These are phyloP conservation scores for Boletales sp. DNA, from an alignment of 768 basidiomycete species.

Conservation along the genomic window DNA sequence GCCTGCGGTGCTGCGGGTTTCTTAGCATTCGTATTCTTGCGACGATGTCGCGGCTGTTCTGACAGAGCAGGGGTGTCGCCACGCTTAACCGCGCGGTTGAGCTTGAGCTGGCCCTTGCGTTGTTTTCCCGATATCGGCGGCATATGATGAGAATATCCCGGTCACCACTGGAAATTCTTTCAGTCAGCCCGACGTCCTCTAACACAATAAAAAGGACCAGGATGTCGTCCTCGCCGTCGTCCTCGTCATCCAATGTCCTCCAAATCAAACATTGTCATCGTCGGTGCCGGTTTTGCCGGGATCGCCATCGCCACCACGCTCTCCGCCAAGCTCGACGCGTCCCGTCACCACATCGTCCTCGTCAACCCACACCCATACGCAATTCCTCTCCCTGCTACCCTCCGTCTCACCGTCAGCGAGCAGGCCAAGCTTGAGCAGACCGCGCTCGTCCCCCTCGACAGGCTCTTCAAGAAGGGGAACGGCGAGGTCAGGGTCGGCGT, in stretches of 20 bases:
- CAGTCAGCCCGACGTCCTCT: no score
- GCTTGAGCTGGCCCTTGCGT: conserved; percentile 68
- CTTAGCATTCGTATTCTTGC: no score
- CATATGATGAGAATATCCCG: conserved; percentile 8
- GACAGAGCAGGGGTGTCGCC: conserved; percentile 54
- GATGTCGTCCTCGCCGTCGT: background rate
- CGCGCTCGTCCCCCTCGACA: conserved; percentile 50
- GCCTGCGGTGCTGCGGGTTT: conserved; percentile 18
- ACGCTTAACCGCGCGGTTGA: conserved; percentile 82
- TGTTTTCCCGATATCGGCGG: conserved; percentile 51
- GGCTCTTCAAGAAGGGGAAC: conserved; percentile 44
- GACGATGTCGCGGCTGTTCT: conserved; percentile 1
- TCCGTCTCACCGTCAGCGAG: conserved; percentile 48
- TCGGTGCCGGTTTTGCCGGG: conserved; percentile 54
- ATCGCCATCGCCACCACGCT: conserved; percentile 43
- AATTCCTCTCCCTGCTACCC: conserved; percentile 45
- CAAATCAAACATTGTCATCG: conserved; percentile 46
- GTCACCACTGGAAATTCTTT: background rate
- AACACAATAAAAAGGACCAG: no score
- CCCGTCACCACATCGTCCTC: conserved; percentile 50
- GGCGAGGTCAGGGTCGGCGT: conserved; percentile 35
- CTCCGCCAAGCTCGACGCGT: conserved; percentile 45
- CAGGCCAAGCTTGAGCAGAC: conserved; percentile 37
- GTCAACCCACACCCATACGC: conserved; percentile 50
- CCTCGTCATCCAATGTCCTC: conserved; percentile 1